A percentile compares a stretch with the other conserved stretches of the same genome.
phyloP scores from a whole-genome alignment of 192 early-diverging fungal species.

The Rhizoclosmatium globosum region DNA sequence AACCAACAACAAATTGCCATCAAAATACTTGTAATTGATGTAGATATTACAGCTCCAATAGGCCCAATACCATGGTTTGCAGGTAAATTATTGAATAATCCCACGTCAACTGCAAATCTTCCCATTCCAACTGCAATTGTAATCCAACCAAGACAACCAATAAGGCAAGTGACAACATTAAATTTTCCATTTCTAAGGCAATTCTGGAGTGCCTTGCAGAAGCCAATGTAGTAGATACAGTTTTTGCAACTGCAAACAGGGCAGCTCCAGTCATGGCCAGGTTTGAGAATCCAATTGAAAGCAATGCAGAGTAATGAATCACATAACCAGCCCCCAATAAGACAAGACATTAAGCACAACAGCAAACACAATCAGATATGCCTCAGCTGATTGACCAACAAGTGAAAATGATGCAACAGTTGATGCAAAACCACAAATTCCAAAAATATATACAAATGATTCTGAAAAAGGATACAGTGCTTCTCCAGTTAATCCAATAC shows the following conservation, averaged over 20 bases:
- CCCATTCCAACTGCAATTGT: slow-evolving; percentile 25
- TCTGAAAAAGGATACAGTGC: background rate
- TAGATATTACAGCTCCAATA: slow-evolving; percentile 13
- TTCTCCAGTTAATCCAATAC: slow-evolving; percentile 5
- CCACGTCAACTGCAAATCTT: slow-evolving; percentile 26
- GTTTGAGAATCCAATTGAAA: background rate
- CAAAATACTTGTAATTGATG: slow-evolving; percentile 8
- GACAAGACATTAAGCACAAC: slow-evolving; percentile 6
- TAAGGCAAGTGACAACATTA: slow-evolving; percentile 1
- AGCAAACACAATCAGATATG: background rate
- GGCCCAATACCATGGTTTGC: slow-evolving; percentile 22
- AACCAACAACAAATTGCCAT: slow-evolving; percentile 10
- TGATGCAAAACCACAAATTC: slow-evolving; percentile 12
- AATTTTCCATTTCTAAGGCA: slow-evolving; percentile 24
- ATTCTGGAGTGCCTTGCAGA: slow-evolving; percentile 23
- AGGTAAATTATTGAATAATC: background rate
- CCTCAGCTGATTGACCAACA: background rate
- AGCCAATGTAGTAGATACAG: slow-evolving; percentile 12
- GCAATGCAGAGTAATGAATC: slow-evolving; percentile 11
- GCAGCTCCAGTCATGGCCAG: slow-evolving; percentile 19
- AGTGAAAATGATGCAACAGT: slow-evolving; percentile 6
- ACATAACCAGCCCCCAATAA: slow-evolving; percentile 14
- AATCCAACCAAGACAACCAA: slow-evolving; percentile 10
- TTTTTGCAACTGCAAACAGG: slow-evolving; percentile 16
- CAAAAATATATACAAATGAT: slow-evolving; percentile 21